These are phyloP conservation scores for Sanguinoderma infundibulare DNA, from an alignment of 1,284 basidiomycete genomes.

Conservation along the genomic window DNA sequence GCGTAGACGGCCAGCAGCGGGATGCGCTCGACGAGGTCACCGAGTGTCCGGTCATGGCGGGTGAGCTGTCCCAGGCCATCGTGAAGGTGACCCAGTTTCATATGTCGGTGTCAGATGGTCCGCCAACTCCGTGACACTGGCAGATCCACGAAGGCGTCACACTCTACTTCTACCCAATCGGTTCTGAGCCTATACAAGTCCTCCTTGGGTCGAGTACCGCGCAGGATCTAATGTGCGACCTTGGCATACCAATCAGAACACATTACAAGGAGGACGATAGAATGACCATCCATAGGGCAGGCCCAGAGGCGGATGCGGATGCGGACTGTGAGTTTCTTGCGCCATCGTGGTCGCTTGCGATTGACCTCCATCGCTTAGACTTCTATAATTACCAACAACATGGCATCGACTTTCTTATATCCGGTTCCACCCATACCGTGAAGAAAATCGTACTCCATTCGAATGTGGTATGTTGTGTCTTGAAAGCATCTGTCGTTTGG, in stretches of 20 bases:
- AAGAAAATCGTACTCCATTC: constrained; percentile 86
- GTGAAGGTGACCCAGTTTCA: constrained; percentile 54
- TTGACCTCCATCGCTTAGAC: constrained; percentile 48
- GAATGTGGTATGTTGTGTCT: constrained; percentile 69
- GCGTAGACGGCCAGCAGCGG: constrained; percentile 52
- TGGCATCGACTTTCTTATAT: constrained; percentile 84
- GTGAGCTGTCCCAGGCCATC: constrained; percentile 69
- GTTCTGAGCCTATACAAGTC: constrained; percentile 58
- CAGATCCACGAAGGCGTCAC: constrained; percentile 77
- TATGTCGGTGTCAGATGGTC: not conserved
- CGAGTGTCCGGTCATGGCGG: constrained; percentile 68
- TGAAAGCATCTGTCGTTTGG: not conserved
- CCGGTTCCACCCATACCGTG: constrained; percentile 71
- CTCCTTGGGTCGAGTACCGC: constrained; percentile 81
- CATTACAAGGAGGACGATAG: constrained; percentile 89
- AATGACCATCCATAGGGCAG: constrained; percentile 71
- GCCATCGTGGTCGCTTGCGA: not conserved
- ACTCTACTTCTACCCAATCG: constrained; percentile 66
- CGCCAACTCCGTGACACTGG: constrained; percentile 5
- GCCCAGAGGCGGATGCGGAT: constrained; percentile 43
- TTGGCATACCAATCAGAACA: constrained; percentile 78
- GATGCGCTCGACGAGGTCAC: constrained; percentile 73
- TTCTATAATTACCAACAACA: constrained; percentile 94
- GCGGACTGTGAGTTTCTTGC: constrained; percentile 32
- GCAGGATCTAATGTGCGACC: constrained; percentile 78